These are phyloP conservation scores for Diplodia corticola DNA, from an alignment of 2,329 filamentous ascomycete genomes.

Conservation along the genomic window DNA sequence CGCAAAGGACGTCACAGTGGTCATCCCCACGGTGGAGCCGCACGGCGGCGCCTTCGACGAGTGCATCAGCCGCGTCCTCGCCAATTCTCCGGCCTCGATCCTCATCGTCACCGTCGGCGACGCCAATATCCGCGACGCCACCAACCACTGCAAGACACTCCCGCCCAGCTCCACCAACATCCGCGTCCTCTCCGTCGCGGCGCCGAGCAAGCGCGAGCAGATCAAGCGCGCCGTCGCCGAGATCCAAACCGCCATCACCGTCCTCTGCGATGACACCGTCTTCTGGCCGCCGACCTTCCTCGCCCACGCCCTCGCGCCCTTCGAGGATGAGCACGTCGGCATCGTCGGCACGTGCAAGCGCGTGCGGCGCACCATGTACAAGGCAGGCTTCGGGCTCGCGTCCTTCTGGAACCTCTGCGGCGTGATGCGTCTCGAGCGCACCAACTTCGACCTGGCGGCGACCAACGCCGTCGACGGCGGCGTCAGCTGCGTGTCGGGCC, in stretches of 20 bases:
- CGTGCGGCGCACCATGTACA: constrained; percentile 5
- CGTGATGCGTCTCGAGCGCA: constrained; percentile 34
- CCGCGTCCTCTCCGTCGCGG: constrained; percentile 23
- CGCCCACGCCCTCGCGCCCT: constrained; percentile 43
- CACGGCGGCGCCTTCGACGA: constrained; percentile 43
- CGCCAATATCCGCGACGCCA: constrained; percentile 29
- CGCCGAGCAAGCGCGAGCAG: constrained; percentile 53
- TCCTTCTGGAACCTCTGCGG: constrained; percentile 31
- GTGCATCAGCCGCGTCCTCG: constrained; percentile 45
- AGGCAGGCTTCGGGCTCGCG: background rate
- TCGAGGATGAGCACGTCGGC: constrained; percentile 26
- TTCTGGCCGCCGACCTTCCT: constrained; percentile 52
- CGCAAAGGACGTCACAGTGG: constrained; percentile 49
- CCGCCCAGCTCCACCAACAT: constrained; percentile 25
- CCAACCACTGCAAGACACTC: constrained; percentile 31
- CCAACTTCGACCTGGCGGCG: constrained; percentile 37
- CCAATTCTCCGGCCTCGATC: constrained; percentile 42
- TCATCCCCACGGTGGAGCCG: constrained; percentile 56
- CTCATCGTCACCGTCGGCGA: constrained; percentile 51
- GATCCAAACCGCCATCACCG: constrained; percentile 45
- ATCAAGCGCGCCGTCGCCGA: constrained; percentile 44
- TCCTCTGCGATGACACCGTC: constrained; percentile 57
- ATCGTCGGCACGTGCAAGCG: constrained; percentile 23
- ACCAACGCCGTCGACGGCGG: constrained; percentile 37
- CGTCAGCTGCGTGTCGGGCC: constrained; percentile 36